These are phyloP conservation scores for Anisogramma anomala DNA, from an alignment of 2,329 filamentous ascomycete genomes.

Conservation along the genomic window DNA sequence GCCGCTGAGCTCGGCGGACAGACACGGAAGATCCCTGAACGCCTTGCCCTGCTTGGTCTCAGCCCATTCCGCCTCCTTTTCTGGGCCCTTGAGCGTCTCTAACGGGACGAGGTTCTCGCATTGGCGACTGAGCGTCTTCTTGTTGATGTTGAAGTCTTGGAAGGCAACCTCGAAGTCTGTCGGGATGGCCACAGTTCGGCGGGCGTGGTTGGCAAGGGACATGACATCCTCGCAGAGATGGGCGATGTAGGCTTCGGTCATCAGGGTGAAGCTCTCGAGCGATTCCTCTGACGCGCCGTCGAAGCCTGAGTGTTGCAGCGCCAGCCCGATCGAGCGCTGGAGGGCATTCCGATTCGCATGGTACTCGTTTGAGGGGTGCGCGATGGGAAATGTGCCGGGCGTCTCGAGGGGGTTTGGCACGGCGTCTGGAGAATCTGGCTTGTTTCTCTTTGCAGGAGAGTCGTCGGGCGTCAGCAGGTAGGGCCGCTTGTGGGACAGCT, in stretches of 20 bases:
- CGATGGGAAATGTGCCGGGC: neutral
- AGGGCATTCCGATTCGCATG: constrained; percentile 32
- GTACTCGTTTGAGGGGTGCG: constrained; percentile 16
- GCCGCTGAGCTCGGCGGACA: constrained; percentile 47
- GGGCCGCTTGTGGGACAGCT: constrained; percentile 23
- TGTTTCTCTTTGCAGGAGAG: constrained; percentile 23
- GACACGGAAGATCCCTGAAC: constrained; percentile 28
- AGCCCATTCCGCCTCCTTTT: constrained; percentile 24
- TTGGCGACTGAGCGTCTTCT: constrained; percentile 41
- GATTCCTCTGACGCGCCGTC: constrained; percentile 42
- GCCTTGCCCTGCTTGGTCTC: constrained; percentile 21
- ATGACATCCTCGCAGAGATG: constrained; percentile 39
- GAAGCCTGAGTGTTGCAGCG: constrained; percentile 48
- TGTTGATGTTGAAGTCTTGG: constrained; percentile 38
- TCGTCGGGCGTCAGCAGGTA: constrained; percentile 22
- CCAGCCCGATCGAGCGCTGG: constrained; percentile 43
- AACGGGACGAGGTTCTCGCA: constrained; percentile 37
- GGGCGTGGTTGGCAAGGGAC: constrained; percentile 34
- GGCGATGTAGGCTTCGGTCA: constrained; percentile 43
- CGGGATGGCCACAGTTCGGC: constrained; percentile 42
- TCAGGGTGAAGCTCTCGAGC: constrained; percentile 44
- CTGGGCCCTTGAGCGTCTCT: constrained; percentile 27
- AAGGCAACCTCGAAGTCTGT: constrained; percentile 46
- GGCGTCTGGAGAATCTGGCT: constrained; percentile 14
- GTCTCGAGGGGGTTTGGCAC: constrained; percentile 11